Percentiles rank a stretch among this genome's conserved stretches.
Conservation (phyloP, 148 eudicot genomes). For the Rhododendron kiyosumense region DNA sequence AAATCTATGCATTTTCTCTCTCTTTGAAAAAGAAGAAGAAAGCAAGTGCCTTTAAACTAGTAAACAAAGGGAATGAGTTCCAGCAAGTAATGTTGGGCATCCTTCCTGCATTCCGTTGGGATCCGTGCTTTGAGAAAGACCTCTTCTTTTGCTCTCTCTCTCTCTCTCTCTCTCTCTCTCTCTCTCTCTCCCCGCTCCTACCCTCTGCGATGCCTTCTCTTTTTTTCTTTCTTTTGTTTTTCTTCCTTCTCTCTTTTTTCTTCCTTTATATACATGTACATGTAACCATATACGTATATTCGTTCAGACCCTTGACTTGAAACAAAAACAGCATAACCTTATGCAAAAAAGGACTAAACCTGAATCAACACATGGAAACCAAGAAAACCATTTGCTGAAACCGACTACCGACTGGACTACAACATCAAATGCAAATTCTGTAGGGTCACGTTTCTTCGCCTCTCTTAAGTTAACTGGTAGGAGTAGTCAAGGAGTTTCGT, state of each 20-base stretch:
- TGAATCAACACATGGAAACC: background rate
- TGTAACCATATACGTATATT: background rate
- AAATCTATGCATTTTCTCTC: constrained; percentile 13
- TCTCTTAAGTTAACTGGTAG: background rate
- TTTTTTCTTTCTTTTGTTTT: constrained; percentile 13
- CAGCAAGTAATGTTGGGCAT: constrained; percentile 46
- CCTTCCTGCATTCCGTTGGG: constrained; percentile 51
- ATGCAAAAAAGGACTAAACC: background rate
- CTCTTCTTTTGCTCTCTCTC: constrained; percentile 38
- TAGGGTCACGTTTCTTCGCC: background rate
- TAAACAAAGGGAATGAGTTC: constrained; percentile 52
- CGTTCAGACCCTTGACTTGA: background rate
- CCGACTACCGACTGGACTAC: constrained; percentile 4
- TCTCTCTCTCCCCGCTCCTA: too few relatives aligned
- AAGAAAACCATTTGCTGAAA: background rate
- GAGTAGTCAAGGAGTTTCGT: too few relatives aligned
- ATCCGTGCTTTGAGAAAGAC: constrained; percentile 80
- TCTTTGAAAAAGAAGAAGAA: constrained; percentile 32
- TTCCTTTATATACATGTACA: background rate
- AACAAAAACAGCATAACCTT: background rate
- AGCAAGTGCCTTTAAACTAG: constrained; percentile 32
- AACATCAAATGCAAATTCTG: background rate
- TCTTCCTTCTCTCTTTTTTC: background rate
- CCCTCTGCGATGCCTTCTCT: constrained; percentile 12
- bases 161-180: constrained; percentile 20